Conservation (phyloP, 345 rosid genomes). For the Moringa oleifera region DNA sequence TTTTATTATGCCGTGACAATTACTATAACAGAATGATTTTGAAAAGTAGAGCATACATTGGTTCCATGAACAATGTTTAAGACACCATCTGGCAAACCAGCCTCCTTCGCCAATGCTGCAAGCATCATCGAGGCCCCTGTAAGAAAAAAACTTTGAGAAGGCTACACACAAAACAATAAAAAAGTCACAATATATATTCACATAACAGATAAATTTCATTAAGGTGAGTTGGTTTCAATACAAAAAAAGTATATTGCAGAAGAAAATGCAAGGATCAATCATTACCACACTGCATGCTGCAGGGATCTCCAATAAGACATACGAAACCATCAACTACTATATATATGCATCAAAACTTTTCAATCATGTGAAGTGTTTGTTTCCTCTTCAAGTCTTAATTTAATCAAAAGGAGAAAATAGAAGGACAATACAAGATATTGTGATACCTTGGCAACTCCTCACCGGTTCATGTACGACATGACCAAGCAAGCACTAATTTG, state of each 20-base stretch:
- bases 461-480: too few species aligned
- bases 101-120: constrained; percentile 31
- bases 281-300: not conserved
- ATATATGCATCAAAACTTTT: too few species aligned
- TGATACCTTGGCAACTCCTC: too few species aligned
- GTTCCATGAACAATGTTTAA: constrained; percentile 37
- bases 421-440: too few species aligned
- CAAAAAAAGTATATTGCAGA: not conserved
- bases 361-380: not conserved
- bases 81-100: constrained; percentile 38
- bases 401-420: not conserved
- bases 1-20: not conserved
- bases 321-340: not conserved
- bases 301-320: not conserved
- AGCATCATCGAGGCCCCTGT: constrained; percentile 32
- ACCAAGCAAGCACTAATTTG: not conserved
- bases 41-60: constrained; percentile 15
- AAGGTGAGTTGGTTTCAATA: not conserved
- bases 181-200: constrained; percentile 4
- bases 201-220: not conserved
- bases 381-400: not conserved
- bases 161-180: not conserved
- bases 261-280: not conserved
- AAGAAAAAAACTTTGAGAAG: not conserved
- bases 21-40: too few species aligned